These are phyloP conservation scores for Ottelia alismoides DNA, from an alignment of 106 monocot species.

Conservation along the genomic window DNA sequence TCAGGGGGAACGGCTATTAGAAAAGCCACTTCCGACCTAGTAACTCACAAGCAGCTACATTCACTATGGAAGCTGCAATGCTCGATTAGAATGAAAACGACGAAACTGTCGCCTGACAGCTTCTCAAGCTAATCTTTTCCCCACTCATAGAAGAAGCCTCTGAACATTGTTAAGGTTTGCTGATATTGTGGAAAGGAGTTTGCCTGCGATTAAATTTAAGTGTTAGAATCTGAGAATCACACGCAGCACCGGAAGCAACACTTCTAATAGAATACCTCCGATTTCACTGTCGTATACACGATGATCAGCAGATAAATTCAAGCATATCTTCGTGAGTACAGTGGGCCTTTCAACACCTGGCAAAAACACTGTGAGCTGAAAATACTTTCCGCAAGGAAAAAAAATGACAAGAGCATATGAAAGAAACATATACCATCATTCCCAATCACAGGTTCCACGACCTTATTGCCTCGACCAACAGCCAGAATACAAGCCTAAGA, in stretches of 20 bases:
- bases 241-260: background rate
- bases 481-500: slow-evolving; percentile 89
- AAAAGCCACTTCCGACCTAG: no score
- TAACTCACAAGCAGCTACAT: no score
- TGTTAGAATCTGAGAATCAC: background rate
- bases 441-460: slow-evolving; percentile 52
- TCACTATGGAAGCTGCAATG: no score
- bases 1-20: no score
- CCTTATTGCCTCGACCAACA: slow-evolving; percentile 74
- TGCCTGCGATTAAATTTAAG: slow-evolving; percentile 29
- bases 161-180: slow-evolving; percentile 55
- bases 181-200: slow-evolving; percentile 55
- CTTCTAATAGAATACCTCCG: slow-evolving; percentile 32
- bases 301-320: slow-evolving; percentile 88
- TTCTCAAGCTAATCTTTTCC: no score
- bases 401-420: background rate
- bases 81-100: no score
- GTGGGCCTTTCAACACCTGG: slow-evolving; percentile 69
- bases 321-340: slow-evolving; percentile 76
- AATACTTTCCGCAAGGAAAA: background rate
- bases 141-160: slow-evolving; percentile 54
- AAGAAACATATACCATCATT: slow-evolving; percentile 50
- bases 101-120: no score
- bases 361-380: background rate
- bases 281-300: slow-evolving; percentile 64